These are phyloP conservation scores for Penicillium fimorum DNA, from an alignment of 495 filamentous ascomycete species.

Conservation along the genomic window DNA sequence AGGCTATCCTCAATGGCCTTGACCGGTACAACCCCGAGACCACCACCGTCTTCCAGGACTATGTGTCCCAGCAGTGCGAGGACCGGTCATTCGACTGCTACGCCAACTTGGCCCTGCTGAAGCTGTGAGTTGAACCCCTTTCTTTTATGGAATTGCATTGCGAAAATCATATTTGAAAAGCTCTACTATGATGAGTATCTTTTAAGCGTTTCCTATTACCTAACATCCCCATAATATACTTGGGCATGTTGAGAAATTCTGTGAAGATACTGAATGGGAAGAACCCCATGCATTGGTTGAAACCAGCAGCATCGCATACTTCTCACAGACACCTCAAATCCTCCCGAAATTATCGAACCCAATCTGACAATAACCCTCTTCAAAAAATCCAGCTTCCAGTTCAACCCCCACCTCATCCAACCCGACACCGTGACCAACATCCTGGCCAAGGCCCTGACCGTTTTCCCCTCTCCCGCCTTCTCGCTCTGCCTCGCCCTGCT, in stretches of 20 bases:
- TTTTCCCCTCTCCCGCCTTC: slow-evolving; percentile 97
- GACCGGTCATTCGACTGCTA: slow-evolving; percentile 90
- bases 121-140: slow-evolving; percentile 73
- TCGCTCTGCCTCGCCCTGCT: slow-evolving; percentile 90
- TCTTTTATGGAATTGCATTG: slow-evolving; percentile 3
- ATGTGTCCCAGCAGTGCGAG: slow-evolving; percentile 93
- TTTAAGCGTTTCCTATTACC: slow-evolving; percentile 97
- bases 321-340: background rate
- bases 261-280: slow-evolving; percentile 33
- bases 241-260: slow-evolving; percentile 38
- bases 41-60: slow-evolving; percentile 89
- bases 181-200: slow-evolving; percentile 3
- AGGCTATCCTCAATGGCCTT: slow-evolving; percentile 84
- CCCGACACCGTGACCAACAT: slow-evolving; percentile 97
- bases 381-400: slow-evolving; percentile 76
- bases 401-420: slow-evolving; percentile 97
- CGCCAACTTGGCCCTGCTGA: slow-evolving; percentile 91
- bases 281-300: slow-evolving; percentile 10
- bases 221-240: slow-evolving; percentile 49
- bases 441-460: slow-evolving; percentile 94
- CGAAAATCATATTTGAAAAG: background rate
- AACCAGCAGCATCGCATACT: background rate
- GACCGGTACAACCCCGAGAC: slow-evolving; percentile 99
- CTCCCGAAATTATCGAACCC: slow-evolving; percentile 4
- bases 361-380: slow-evolving; percentile 11